A percentile compares a stretch with the other conserved stretches of the same genome.
Evolutionary conservation across 805 yeast genomes (phyloP).

Genomic region (Hanseniaspora opuntiae): DNA sequence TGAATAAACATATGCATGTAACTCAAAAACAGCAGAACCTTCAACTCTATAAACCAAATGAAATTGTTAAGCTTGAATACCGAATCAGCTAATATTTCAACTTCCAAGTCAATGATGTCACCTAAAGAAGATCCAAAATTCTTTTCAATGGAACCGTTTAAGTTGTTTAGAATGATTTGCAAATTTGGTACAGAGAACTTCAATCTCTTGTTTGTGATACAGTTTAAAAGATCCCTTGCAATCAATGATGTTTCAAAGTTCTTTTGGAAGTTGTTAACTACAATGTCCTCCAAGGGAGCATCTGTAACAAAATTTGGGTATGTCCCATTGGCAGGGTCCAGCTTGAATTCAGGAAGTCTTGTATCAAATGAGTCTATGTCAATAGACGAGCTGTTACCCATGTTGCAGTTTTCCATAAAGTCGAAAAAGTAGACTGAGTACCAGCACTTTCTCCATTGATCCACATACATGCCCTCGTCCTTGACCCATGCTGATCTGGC

Average conservation of each 20-base stretch:
- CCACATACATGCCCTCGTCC: conserved; percentile 23
- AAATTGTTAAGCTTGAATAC: conserved; percentile 21
- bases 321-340: conserved; percentile 21
- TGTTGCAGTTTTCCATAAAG: conserved; percentile 30
- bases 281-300: conserved; percentile 30
- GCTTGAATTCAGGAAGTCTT: conserved; percentile 30
- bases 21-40: conserved; percentile 19
- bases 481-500: conserved; percentile 22
- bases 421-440: conserved; percentile 36
- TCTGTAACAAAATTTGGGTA: conserved; percentile 28
- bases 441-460: conserved; percentile 50
- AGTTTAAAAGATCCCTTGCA: conserved; percentile 26
- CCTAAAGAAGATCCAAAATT: conserved; percentile 25
- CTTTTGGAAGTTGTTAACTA: conserved; percentile 25
- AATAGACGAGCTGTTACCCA: conserved; percentile 36
- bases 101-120: conserved; percentile 21
- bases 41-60: conserved; percentile 21
- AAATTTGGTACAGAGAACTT: conserved; percentile 30
- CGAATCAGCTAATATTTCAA: conserved; percentile 14
- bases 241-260: conserved; percentile 24
- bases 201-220: conserved; percentile 31
- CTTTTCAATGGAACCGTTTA: conserved; percentile 27
- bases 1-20: conserved; percentile 19
- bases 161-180: conserved; percentile 23
- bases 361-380: conserved; percentile 37